Evolutionary conservation across 2,329 filamentous ascomycete species (phyloP).

Genomic region (Aspergillus vadensis): DNA sequence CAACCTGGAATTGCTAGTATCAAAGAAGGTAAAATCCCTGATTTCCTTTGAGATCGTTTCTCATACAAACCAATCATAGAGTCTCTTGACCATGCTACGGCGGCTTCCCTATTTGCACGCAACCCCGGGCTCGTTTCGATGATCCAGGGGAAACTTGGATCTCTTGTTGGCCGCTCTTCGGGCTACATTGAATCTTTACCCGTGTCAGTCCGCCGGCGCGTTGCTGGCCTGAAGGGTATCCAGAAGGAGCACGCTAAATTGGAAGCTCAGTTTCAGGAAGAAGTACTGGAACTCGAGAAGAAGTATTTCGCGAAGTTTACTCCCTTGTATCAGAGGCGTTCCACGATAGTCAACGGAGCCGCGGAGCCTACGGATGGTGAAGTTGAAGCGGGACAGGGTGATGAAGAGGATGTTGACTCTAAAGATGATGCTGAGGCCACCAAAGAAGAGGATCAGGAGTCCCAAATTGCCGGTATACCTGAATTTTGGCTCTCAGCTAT

Average conservation of each 20-base stretch:
- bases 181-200: conserved; percentile 98
- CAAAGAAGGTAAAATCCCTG: conserved; percentile 77
- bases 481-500: conserved; percentile 99
- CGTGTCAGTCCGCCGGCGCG: conserved; percentile 82
- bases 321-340: conserved; percentile 92
- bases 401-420: conserved; percentile 65
- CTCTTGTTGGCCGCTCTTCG: conserved; percentile 90
- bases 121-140: conserved; percentile 94
- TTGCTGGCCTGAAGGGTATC: conserved; percentile 93
- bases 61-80: conserved; percentile 58
- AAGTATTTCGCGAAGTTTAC: conserved; percentile 99
- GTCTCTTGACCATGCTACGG: conserved; percentile 82
- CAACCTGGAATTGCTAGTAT: conserved; percentile 93
- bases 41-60: not conserved
- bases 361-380: conserved; percentile 85
- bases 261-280: conserved; percentile 97
- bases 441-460: conserved; percentile 50
- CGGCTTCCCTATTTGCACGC: conserved; percentile 90
- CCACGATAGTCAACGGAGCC: conserved; percentile 85
- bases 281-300: conserved; percentile 97
- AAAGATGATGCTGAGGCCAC: conserved; percentile 59
- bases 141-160: conserved; percentile 95
- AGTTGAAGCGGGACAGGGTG: conserved; percentile 80
- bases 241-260: conserved; percentile 99
- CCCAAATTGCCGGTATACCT: conserved; percentile 75